Conservation (phyloP, 805 yeast species). For the Schwanniomyces occidentalis region DNA sequence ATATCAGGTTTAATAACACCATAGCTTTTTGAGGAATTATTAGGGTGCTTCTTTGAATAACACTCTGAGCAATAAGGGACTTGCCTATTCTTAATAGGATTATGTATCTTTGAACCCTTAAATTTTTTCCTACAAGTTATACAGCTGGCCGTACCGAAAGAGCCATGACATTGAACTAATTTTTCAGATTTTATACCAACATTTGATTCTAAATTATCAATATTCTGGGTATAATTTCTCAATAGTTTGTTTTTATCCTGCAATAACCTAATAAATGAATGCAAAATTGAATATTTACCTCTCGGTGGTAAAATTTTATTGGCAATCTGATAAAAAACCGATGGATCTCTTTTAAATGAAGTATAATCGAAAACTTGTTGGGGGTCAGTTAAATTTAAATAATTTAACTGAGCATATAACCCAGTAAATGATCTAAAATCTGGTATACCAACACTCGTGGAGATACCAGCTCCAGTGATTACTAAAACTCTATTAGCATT, state of each 20-base stretch:
- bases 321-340: slow-evolving; percentile 83
- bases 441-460: slow-evolving; percentile 87
- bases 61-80: slow-evolving; percentile 78
- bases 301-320: slow-evolving; percentile 80
- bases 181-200: slow-evolving; percentile 71
- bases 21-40: slow-evolving; percentile 43
- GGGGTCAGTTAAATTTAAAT: slow-evolving; percentile 77
- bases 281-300: slow-evolving; percentile 68
- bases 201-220: slow-evolving; percentile 80
- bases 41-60: slow-evolving; percentile 13
- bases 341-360: slow-evolving; percentile 73
- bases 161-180: slow-evolving; percentile 88
- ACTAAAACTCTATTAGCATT: slow-evolving; percentile 55
- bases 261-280: slow-evolving; percentile 70
- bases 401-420: slow-evolving; percentile 66
- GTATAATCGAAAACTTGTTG: slow-evolving; percentile 83
- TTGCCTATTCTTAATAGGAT: slow-evolving; percentile 55
- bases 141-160: slow-evolving; percentile 87
- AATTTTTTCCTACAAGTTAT: slow-evolving; percentile 68
- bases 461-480: slow-evolving; percentile 90
- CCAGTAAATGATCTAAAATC: slow-evolving; percentile 92
- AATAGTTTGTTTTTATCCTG: slow-evolving; percentile 76
- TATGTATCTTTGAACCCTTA: slow-evolving; percentile 64
- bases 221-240: slow-evolving; percentile 88
- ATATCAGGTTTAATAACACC: slow-evolving; percentile 94